These are phyloP conservation scores for Kurtzmaniella cleridarum DNA, from an alignment of 805 yeast genomes.

Conservation along the genomic window DNA sequence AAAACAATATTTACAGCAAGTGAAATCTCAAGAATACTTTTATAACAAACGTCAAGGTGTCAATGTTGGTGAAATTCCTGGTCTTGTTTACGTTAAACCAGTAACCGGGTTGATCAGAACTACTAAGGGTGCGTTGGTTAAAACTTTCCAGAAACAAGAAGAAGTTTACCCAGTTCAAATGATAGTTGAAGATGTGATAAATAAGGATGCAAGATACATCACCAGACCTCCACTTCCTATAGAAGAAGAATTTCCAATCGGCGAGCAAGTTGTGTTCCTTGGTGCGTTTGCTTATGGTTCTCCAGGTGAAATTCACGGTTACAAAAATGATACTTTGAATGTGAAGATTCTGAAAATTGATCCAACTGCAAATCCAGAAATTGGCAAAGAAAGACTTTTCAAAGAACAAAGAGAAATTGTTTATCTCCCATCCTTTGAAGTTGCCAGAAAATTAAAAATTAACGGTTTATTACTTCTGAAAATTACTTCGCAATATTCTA, in stretches of 20 bases:
- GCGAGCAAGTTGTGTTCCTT: slow-evolving; percentile 66
- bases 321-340: slow-evolving; percentile 44
- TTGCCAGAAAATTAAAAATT: slow-evolving; percentile 51
- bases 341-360: slow-evolving; percentile 41
- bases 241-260: slow-evolving; percentile 75
- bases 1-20: slow-evolving; percentile 40
- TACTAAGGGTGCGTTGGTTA: slow-evolving; percentile 66
- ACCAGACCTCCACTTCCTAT: slow-evolving; percentile 75
- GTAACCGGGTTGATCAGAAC: slow-evolving; percentile 75
- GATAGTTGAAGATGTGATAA: slow-evolving; percentile 66
- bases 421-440: slow-evolving; percentile 63
- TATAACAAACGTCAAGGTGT: slow-evolving; percentile 60
- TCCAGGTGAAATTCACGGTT: slow-evolving; percentile 62
- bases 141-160: slow-evolving; percentile 53
- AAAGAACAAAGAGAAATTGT: slow-evolving; percentile 50
- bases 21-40: slow-evolving; percentile 31
- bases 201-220: slow-evolving; percentile 67
- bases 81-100: slow-evolving; percentile 64
- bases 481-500: slow-evolving; percentile 67
- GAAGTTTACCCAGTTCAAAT: slow-evolving; percentile 73
- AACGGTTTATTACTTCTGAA: slow-evolving; percentile 66
- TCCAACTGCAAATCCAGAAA: slow-evolving; percentile 49
- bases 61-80: slow-evolving; percentile 45
- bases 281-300: slow-evolving; percentile 89
- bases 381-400: slow-evolving; percentile 57